Evolutionary conservation across 208 protist species (phyloP).

Genomic region (Porcisia deanei): DNA sequence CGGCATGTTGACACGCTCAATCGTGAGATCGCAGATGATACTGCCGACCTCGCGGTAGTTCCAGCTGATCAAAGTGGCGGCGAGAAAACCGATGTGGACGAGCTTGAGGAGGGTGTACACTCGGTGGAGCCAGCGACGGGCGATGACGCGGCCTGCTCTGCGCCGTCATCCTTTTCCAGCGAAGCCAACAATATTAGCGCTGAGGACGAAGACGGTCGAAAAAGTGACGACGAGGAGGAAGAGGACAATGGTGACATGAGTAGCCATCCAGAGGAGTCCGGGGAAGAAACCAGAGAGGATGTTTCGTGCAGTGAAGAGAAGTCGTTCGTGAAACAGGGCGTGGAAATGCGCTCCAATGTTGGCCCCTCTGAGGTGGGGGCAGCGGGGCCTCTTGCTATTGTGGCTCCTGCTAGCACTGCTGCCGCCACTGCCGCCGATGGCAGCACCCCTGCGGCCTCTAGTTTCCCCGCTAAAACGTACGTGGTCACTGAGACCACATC

Average conservation of each 20-base stretch:
- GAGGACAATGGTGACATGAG: background rate
- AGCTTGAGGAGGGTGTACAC: background rate
- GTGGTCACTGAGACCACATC: slow-evolving; percentile 8
- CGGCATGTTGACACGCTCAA: background rate
- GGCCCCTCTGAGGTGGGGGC: background rate
- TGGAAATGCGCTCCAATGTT: background rate
- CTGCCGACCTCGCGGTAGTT: background rate
- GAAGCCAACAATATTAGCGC: background rate
- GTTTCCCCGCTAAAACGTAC: background rate
- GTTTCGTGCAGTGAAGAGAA: background rate
- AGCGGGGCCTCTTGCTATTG: background rate
- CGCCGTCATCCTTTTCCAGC: background rate
- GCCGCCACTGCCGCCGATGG: background rate
- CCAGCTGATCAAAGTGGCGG: background rate
- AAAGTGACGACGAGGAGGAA: background rate
- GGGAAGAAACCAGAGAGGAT: background rate
- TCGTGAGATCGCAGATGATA: background rate
- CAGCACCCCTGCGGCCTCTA: too few relatives aligned
- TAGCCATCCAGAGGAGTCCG: background rate
- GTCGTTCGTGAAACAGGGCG: background rate
- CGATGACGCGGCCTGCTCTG: background rate
- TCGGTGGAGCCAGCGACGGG: background rate
- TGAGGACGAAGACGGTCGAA: background rate
- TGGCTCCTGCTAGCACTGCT: background rate
- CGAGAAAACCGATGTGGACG: background rate